These are phyloP conservation scores for Penicillium sp. DNA, from an alignment of 2,329 filamentous ascomycete species.

Conservation along the genomic window DNA sequence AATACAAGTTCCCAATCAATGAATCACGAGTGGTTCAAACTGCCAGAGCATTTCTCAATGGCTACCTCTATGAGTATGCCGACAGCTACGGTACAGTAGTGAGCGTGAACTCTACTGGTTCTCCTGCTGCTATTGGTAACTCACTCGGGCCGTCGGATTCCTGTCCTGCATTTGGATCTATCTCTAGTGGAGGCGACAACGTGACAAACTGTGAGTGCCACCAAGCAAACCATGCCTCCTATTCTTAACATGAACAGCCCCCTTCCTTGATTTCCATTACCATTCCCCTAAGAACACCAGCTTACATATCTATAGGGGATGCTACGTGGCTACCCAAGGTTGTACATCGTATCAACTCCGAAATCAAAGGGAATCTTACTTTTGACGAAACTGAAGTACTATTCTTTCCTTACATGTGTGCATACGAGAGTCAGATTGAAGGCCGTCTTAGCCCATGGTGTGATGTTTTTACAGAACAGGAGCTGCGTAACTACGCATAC, in stretches of 20 bases:
- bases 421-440: conserved; percentile 60
- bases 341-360: conserved; percentile 44
- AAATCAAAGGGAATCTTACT: conserved; percentile 47
- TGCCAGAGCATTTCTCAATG: conserved; percentile 52
- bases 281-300: no score
- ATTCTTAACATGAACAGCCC: background rate
- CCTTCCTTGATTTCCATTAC: rapidly evolving
- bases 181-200: conserved; percentile 27
- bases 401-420: conserved; percentile 60
- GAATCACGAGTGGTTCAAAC: conserved; percentile 48
- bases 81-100: conserved; percentile 50
- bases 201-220: conserved; percentile 15
- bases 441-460: conserved; percentile 56
- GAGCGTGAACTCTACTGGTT: conserved; percentile 50
- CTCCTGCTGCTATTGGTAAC: conserved; percentile 48
- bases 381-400: conserved; percentile 48
- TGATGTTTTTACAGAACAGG: conserved; percentile 52
- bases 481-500: conserved; percentile 58
- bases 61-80: conserved; percentile 51
- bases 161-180: conserved; percentile 52
- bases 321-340: conserved; percentile 13
- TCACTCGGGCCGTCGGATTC: conserved; percentile 55
- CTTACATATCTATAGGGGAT: conserved; percentile 8
- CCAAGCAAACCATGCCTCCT: background rate
- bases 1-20: conserved; percentile 47